Conservation (phyloP, 352 stramenopile genomes). For the Globisporangium camurandrum region DNA sequence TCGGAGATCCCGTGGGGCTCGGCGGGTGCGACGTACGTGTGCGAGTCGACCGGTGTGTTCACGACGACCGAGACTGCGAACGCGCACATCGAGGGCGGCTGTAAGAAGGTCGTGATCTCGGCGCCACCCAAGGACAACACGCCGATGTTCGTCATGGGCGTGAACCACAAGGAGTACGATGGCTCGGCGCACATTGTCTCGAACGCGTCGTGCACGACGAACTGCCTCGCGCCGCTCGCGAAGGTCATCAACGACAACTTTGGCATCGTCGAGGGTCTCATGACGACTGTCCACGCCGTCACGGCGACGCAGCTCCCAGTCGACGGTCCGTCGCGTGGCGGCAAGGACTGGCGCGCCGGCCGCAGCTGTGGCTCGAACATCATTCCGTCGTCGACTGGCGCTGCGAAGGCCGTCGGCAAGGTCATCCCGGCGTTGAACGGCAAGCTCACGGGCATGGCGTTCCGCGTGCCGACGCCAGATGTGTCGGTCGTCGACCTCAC, state of each 20-base stretch:
- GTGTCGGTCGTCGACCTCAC: conserved; percentile 90
- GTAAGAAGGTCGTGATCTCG: conserved; percentile 97
- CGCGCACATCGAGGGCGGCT: conserved; percentile 85
- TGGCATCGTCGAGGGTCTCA: conserved; percentile 89
- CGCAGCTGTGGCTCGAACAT: conserved; percentile 98
- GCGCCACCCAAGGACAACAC: conserved; percentile 90
- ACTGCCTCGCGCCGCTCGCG: conserved; percentile 52
- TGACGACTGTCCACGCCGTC: conserved; percentile 92
- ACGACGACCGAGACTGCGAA: conserved; percentile 81
- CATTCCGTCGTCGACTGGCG: conserved; percentile 97
- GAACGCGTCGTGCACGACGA: conserved; percentile 75
- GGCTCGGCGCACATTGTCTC: conserved; percentile 70
- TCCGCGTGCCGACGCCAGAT: conserved; percentile 87
- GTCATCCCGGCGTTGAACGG: conserved; percentile 93
- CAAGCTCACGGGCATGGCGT: conserved; percentile 90
- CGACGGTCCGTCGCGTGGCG: conserved; percentile 89
- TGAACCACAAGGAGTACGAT: conserved; percentile 92
- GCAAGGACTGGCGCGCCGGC: conserved; percentile 98
- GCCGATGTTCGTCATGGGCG: conserved; percentile 95
- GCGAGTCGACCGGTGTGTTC: conserved; percentile 95
- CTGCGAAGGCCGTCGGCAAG: conserved; percentile 98
- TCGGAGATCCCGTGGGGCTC: conserved; percentile 67
- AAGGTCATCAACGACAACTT: conserved; percentile 64
- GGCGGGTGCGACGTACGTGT: conserved; percentile 90
- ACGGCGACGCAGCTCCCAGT: conserved; percentile 97